Conservation (phyloP, 2,329 filamentous ascomycete species). For the Nigrospora sphaerica region DNA sequence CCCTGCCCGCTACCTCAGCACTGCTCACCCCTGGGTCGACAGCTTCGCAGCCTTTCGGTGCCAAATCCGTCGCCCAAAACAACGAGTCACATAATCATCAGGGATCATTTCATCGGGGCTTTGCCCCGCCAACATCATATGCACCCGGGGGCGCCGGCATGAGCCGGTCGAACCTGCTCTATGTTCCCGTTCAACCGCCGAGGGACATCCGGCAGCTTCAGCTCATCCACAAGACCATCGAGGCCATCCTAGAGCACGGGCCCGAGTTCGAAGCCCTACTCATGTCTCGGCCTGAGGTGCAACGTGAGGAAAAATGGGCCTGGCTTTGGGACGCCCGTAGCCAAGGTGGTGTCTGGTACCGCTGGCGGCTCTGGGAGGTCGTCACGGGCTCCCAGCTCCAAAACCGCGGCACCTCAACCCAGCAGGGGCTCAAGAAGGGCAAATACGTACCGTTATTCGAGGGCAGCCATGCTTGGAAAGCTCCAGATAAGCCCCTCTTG, state of each 20-base stretch:
- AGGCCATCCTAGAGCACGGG: conserved; percentile 71
- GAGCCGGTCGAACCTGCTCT: conserved; percentile 41
- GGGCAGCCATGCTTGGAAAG: conserved; percentile 68
- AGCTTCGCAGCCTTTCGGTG: conserved; percentile 67
- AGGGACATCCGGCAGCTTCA: conserved; percentile 71
- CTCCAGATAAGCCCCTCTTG: conserved; percentile 63
- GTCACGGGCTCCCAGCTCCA: conserved; percentile 56
- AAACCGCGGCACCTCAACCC: not conserved
- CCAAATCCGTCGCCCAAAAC: conserved; percentile 51
- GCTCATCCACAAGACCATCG: conserved; percentile 82
- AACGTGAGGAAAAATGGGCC: conserved; percentile 82
- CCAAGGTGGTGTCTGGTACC: conserved; percentile 79
- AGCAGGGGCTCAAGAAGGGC: conserved; percentile 28
- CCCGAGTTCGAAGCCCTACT: conserved; percentile 86
- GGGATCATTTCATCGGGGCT: conserved; percentile 40
- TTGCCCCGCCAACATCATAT: conserved; percentile 73
- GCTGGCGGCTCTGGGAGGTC: conserved; percentile 84
- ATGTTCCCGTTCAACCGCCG: conserved; percentile 70
- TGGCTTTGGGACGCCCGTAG: conserved; percentile 88
- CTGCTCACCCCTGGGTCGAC: conserved; percentile 26
- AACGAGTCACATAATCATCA: conserved; percentile 34
- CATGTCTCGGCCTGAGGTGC: conserved; percentile 79
- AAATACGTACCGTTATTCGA: conserved; percentile 66
- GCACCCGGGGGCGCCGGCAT: conserved; percentile 31
- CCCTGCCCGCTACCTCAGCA: conserved; percentile 12